A percentile compares a stretch with the other conserved stretches of the same genome.
These are phyloP conservation scores for Moesziomyces sp. DNA, from an alignment of 1,284 basidiomycete species.

Conservation along the genomic window DNA sequence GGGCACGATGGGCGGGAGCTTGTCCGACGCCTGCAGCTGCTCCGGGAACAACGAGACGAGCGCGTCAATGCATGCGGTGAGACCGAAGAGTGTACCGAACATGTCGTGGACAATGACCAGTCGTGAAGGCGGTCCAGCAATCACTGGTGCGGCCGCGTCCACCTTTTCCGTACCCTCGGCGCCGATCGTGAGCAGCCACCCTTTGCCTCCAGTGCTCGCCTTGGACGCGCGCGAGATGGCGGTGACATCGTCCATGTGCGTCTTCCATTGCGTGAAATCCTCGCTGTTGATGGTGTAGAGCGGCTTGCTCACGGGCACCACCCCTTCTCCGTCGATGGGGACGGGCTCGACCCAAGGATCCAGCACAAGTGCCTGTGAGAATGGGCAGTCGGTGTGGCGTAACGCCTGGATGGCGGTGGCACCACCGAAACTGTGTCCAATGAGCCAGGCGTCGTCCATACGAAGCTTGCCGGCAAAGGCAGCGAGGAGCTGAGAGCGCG, in stretches of 20 bases:
- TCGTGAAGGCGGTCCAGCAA: constrained; percentile 17
- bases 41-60: constrained; percentile 42
- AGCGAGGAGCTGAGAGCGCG: constrained; percentile 15
- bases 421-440: constrained; percentile 60
- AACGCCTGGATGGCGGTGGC: constrained; percentile 46
- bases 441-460: constrained; percentile 38
- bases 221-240: constrained; percentile 36
- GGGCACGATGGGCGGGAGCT: constrained; percentile 42
- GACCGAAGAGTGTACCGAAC: constrained; percentile 58
- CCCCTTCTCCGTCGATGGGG: constrained; percentile 23
- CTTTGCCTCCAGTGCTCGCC: constrained; percentile 27
- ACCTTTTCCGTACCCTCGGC: constrained; percentile 43
- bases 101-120: constrained; percentile 61
- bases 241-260: constrained; percentile 51
- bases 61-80: constrained; percentile 44
- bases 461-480: constrained; percentile 41
- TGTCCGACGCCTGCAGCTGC: constrained; percentile 33
- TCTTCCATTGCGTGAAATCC: constrained; percentile 55
- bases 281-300: constrained; percentile 62
- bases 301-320: constrained; percentile 40
- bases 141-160: constrained; percentile 4
- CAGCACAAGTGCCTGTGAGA: constrained; percentile 44
- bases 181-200: constrained; percentile 51
- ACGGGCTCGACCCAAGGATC: constrained; percentile 58
- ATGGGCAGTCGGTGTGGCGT: constrained; percentile 32